Conservation (phyloP, 2,329 filamentous ascomycete species). For the Clarireedia monteithiana region DNA sequence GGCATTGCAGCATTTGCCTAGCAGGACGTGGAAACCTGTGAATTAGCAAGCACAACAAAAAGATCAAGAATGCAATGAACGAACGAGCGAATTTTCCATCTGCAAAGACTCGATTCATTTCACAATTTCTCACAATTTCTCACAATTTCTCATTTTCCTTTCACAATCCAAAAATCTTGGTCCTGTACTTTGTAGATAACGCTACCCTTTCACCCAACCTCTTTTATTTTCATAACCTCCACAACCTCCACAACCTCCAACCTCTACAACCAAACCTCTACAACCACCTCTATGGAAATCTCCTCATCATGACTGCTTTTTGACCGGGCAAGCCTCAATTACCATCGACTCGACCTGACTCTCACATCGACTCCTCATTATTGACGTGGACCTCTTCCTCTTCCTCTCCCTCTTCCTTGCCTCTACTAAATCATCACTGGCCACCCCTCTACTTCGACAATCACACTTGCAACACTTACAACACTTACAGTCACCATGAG, state of each 20-base stretch:
- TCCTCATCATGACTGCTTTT: constrained; percentile 2
- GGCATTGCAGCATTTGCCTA: not conserved
- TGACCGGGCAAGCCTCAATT: not conserved
- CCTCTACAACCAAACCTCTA: not conserved
- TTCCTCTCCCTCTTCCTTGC: not conserved
- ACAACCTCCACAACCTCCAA: not conserved
- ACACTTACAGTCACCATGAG: too few species aligned
- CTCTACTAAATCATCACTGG: not conserved
- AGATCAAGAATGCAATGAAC: not conserved
- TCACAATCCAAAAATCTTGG: too few species aligned
- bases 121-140: not conserved
- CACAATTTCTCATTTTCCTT: not conserved
- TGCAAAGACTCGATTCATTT: not conserved
- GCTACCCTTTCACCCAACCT: constrained; percentile 6
- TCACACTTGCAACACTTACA: too few species aligned
- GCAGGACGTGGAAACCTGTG: not conserved
- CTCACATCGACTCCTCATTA: not conserved
- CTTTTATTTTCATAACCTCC: constrained; percentile 7
- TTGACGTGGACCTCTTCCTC: not conserved
- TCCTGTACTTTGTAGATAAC: not conserved
- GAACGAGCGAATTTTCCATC: not conserved
- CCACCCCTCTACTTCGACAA: not conserved
- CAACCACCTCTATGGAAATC: not conserved
- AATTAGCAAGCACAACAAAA: not conserved
- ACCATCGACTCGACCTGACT: not conserved